Evolutionary conservation across 2,329 filamentous ascomycete genomes (phyloP).

Genomic region (Aspergillus arachidicola): DNA sequence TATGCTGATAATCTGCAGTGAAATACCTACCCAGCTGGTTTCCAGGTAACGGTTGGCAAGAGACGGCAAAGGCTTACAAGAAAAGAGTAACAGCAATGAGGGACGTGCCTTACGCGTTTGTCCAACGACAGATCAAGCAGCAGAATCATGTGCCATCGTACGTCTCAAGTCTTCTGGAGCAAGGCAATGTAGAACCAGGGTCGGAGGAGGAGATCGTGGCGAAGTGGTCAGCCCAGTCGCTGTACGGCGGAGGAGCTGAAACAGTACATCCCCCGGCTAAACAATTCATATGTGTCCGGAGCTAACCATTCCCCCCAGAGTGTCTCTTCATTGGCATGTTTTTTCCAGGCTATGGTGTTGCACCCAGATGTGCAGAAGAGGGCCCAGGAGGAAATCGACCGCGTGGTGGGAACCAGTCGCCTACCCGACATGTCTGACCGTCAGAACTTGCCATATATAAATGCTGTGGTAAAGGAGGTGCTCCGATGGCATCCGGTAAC

Average conservation of each 20-base stretch:
- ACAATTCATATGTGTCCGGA: not conserved
- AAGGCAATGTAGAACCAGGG: not conserved
- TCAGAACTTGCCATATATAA: not conserved
- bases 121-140: not conserved
- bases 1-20: not conserved
- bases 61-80: not conserved
- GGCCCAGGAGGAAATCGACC: slow-evolving; percentile 7
- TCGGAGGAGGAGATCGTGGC: not conserved
- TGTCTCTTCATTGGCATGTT: not conserved
- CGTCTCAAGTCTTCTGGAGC: not conserved
- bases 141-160: not conserved
- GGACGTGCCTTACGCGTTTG: slow-evolving; percentile 3
- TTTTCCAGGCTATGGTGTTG: slow-evolving; percentile 5
- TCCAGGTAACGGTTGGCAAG: not conserved
- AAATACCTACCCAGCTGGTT: slow-evolving; percentile 6
- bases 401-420: not conserved
- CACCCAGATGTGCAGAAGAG: slow-evolving; percentile 1
- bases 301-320: not conserved
- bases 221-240: slow-evolving; percentile 1
- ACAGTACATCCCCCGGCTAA: not conserved
- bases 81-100: not conserved
- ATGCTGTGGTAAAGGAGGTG: not conserved
- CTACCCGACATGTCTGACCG: not conserved
- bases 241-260: slow-evolving; percentile 1
- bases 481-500: not conserved